These are phyloP conservation scores for Trichoderma cornu-damae DNA, from an alignment of 2,329 filamentous ascomycete species.

Conservation along the genomic window DNA sequence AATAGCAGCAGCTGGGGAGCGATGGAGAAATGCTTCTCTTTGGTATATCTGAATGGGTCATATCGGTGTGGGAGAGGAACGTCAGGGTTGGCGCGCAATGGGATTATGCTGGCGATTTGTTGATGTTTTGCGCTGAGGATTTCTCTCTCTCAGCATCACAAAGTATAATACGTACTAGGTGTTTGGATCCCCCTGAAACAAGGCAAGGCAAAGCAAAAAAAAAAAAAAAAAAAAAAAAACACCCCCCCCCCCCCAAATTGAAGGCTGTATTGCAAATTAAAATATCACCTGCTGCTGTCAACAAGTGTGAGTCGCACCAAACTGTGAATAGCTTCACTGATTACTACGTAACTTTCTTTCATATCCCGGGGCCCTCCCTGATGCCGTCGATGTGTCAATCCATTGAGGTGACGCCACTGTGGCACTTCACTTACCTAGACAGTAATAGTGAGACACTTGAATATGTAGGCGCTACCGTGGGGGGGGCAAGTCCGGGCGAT, in stretches of 20 bases:
- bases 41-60: not conserved
- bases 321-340: conserved; percentile 5
- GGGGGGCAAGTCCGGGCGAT: conserved; percentile 1
- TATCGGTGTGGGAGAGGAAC: not conserved
- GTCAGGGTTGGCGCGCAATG: not conserved
- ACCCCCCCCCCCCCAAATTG: too few species aligned
- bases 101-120: not conserved
- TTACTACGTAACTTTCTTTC: not conserved
- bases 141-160: not conserved
- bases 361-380: not conserved
- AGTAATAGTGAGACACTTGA: not conserved
- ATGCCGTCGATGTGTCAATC: conserved; percentile 1
- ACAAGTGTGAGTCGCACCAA: too few species aligned
- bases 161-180: not conserved
- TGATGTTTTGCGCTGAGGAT: not conserved
- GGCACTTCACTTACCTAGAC: too few species aligned
- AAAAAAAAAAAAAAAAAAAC: not conserved
- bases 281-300: not conserved
- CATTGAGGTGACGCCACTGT: conserved; percentile 4
- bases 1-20: not conserved
- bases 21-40: not conserved
- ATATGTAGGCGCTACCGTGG: not conserved
- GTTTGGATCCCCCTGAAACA: not conserved
- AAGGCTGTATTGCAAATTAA: not conserved
- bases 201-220: not conserved